Evolutionary conservation across 176 grass and related monocot genomes (phyloP).

Genomic region (Lolium multiflorum): DNA sequence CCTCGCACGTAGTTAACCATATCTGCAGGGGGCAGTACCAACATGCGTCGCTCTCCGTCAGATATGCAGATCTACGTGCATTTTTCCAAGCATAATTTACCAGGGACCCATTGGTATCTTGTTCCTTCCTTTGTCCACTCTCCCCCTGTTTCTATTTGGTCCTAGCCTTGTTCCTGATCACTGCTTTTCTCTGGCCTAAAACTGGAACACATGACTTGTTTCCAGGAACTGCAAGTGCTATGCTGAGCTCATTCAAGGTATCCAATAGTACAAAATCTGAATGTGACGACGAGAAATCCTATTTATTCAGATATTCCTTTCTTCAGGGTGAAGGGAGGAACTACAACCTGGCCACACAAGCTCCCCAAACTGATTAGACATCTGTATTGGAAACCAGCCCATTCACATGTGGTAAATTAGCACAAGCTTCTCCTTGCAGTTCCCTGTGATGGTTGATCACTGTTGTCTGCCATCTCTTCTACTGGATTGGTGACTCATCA

Average conservation of each 20-base stretch:
- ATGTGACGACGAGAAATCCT: slow-evolving; percentile 21
- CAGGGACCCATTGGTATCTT: slow-evolving; percentile 55
- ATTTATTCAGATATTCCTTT: slow-evolving; percentile 44
- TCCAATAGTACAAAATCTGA: slow-evolving; percentile 35
- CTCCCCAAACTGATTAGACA: slow-evolving; percentile 42
- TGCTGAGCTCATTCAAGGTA: slow-evolving; percentile 35
- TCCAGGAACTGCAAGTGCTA: slow-evolving; percentile 18
- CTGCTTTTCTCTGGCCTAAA: slow-evolving; percentile 55
- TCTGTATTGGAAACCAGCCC: slow-evolving; percentile 8
- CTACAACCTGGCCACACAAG: neutral
- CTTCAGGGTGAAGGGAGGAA: slow-evolving; percentile 38
- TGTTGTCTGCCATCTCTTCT: slow-evolving; percentile 45
- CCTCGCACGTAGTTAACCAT: slow-evolving; percentile 50
- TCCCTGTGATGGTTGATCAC: slow-evolving; percentile 23
- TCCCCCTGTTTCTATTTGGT: slow-evolving; percentile 46
- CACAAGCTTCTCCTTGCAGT: neutral
- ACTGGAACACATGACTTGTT: slow-evolving; percentile 49
- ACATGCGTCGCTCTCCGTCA: slow-evolving; percentile 40
- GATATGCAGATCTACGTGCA: slow-evolving; percentile 62
- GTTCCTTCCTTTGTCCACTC: slow-evolving; percentile 56
- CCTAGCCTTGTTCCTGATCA: slow-evolving; percentile 38
- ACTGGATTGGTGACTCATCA: slow-evolving; percentile 48
- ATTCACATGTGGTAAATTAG: slow-evolving; percentile 39
- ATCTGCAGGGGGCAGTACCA: slow-evolving; percentile 50
- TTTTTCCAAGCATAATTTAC: slow-evolving; percentile 50